Evolutionary conservation across 1,284 basidiomycete genomes (phyloP), one percentile per base, ranked within the genome.

Genomic region (Takashimella koratensis): DNA sequence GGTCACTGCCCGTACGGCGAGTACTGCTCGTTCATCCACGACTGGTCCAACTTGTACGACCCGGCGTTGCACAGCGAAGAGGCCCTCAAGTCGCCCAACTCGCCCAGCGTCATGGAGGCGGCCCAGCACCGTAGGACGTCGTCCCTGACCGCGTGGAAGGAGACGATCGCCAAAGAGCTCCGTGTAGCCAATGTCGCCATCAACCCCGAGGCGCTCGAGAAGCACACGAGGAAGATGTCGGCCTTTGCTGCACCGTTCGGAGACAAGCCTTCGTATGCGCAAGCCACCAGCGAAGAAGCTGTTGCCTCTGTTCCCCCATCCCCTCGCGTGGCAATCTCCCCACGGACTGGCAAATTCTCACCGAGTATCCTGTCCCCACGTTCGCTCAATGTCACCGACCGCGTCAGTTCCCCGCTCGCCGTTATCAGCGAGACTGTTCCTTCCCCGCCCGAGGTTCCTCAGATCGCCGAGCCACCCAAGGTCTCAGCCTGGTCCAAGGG

Each of bases 11-110:
- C 65, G 1, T 76, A 76, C 45, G 73, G 75, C 23, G 66, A 70
- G 22, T 75, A 72, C 53, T 76, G 75, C 60, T 75, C 73, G 16
- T 76, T 76, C 60, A 66, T 76, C 43, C 75, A 76, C 41, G 55
- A 60, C 46, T 39, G 40, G 1, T 24, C 41, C 25, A 60, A 60
- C 48, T 52, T 54, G 22, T 57, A 51, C 51, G 55, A 60, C 25
- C 41, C 49, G 27, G 30, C 43, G 20, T 49, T 30, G 16, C 51
- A 53, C 30, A 45, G 26, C 22, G 43, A 47, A 27, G 21, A 24
- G 22, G 12, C 3, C 4, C 10, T 20, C 10, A 12, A 36, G 26
- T 16, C 25, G 5, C 45, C 16, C 20, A 24, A 13, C 10, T 19
- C 19, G 16, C 4, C 19, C 5, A 24, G 43, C 16, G n/a, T n/a